phyloP scores from a whole-genome alignment of 163 green algal species.

The Volvox carteri region DNA sequence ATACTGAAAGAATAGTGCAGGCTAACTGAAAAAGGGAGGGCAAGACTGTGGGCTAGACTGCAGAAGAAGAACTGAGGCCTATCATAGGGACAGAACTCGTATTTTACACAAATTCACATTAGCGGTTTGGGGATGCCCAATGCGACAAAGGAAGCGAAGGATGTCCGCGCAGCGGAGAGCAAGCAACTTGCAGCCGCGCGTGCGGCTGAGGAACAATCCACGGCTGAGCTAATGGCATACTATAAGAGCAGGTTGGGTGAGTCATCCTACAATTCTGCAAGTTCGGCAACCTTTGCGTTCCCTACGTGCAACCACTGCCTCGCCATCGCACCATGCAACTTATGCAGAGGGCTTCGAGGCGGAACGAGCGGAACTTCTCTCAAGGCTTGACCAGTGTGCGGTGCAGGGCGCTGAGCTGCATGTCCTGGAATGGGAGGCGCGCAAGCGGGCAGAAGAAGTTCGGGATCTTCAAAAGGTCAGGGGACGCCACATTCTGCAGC shows the following conservation, averaged over 20 bases:
- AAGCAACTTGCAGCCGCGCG: slow-evolving; percentile 14
- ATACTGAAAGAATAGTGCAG: too few relatives aligned
- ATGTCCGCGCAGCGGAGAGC: slow-evolving; percentile 7
- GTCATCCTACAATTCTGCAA: too few relatives aligned
- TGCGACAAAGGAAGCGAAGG: neutral
- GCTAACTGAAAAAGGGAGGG: too few relatives aligned
- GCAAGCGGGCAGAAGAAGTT: slow-evolving; percentile 85
- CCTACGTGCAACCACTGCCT: too few relatives aligned
- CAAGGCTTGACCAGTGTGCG: slow-evolving; percentile 73
- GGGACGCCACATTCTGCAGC: neutral
- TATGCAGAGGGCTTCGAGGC: slow-evolving; percentile 79
- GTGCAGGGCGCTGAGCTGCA: slow-evolving; percentile 67
- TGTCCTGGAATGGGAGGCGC: slow-evolving; percentile 85
- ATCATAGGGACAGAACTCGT: too few relatives aligned
- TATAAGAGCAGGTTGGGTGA: slow-evolving; percentile 71
- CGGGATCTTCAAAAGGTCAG: slow-evolving; percentile 87
- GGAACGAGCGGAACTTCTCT: slow-evolving; percentile 83
- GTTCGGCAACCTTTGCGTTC: too few relatives aligned
- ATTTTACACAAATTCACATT: too few relatives aligned
- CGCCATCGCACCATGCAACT: too few relatives aligned
- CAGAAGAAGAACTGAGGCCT: too few relatives aligned
- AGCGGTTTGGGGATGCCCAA: neutral
- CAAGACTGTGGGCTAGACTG: too few relatives aligned
- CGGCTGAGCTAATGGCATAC: slow-evolving; percentile 63
- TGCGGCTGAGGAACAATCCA: slow-evolving; percentile 38